phyloP scores from a whole-genome alignment of 176 grass and related monocot species.

The Musa schizocarpa region DNA sequence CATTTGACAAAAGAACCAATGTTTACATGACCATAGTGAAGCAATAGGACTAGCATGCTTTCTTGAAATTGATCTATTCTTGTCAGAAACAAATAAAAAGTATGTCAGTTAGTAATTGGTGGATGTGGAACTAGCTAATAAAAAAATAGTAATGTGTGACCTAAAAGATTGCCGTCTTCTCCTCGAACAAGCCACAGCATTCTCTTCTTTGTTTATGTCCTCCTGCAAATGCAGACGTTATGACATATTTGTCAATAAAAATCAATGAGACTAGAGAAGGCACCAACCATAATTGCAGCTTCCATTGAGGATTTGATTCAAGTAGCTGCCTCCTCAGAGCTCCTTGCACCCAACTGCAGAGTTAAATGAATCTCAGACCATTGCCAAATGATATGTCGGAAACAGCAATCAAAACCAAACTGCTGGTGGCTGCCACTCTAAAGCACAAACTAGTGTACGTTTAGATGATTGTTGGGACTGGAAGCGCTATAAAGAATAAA shows the following conservation, averaged over 20 bases:
- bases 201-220: constrained; percentile 56
- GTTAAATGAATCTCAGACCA: constrained; percentile 6
- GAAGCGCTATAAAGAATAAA: constrained; percentile 85
- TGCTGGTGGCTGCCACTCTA: background rate
- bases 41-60: background rate
- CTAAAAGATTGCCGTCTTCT: constrained; percentile 79
- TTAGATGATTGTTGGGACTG: constrained; percentile 75
- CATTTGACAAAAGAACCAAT: no score
- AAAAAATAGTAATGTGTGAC: constrained; percentile 20
- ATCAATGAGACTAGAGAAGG: background rate
- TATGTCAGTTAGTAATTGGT: background rate
- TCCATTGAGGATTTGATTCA: constrained; percentile 86
- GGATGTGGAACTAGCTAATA: background rate
- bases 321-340: constrained; percentile 91
- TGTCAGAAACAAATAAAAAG: background rate
- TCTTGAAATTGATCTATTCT: background rate
- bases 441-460: constrained; percentile 32
- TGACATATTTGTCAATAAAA: background rate
- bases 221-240: constrained; percentile 18
- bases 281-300: constrained; percentile 56
- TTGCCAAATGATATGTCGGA: background rate
- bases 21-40: background rate
- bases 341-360: constrained; percentile 88
- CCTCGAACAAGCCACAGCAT: constrained; percentile 52
- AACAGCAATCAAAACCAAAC: constrained; percentile 16